Base-by-base conservation (phyloP, 768 basidiomycete genomes). In the Favolaschia claudopus region DNA sequence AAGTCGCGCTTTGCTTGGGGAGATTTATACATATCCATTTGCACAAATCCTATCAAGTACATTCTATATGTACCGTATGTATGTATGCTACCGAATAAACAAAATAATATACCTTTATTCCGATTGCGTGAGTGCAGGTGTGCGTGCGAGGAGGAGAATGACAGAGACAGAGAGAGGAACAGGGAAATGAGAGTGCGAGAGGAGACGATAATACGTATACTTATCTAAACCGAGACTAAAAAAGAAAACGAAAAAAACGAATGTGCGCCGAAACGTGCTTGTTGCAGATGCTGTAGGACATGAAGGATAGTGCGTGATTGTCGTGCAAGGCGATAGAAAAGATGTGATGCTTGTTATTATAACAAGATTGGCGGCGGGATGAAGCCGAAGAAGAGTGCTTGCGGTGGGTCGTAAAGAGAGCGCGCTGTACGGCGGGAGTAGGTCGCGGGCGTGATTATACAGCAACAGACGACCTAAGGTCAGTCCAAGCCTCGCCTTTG, bases 401-500 rank as follows among this genome's bases (percentile, higher is more conserved):
- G n/a, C n/a, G n/a, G n/a, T n/a, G n/a, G n/a, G n/a, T n/a, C n/a
- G n/a, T n/a, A n/a, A n/a, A n/a, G n/a, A n/a, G n/a, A n/a, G n/a
- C n/a, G n/a, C n/a, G n/a, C n/a, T n/a, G n/a, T n/a, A n/a, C n/a
- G n/a, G n/a, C n/a, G n/a, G n/a, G n/a, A n/a, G n/a, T n/a, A n/a
- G n/a, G n/a, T n/a, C n/a, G n/a, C n/a, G n/a, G n/a, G n/a, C n/a
- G n/a, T n/a, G n/a, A n/a, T n/a, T n/a, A n/a, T n/a, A n/a, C n/a
- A n/a, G n/a, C n/a, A n/a, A n/a, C n/a, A n/a, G n/a, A n/a, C n/a
- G n/a, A n/a, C n/a, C n/a, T n/a, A n/a, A n/a, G n/a, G n/a, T n/a
- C n/a, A 36, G 12, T 5, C 28, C 1, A 24, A 19, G 33, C 45
- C 12, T 15, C 53, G n/a, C 28, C 62, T 67, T 87, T 87, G 50